Percentiles rank a stretch among this genome's conserved stretches.
phyloP scores from a whole-genome alignment of 1,284 basidiomycete species.

The Melampsora larici-populina region DNA sequence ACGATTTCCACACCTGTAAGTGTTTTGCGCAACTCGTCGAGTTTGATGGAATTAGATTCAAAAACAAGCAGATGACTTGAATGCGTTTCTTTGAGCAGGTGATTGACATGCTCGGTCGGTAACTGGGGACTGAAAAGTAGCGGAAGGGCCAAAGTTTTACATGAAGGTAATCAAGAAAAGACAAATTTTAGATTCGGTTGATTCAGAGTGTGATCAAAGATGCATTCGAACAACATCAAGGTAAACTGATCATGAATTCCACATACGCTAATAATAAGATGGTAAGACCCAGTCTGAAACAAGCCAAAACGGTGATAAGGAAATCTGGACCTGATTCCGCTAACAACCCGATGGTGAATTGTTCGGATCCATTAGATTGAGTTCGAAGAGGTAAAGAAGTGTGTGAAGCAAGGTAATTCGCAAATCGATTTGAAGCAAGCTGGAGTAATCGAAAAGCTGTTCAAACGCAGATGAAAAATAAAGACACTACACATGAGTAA shows the following conservation, averaged over 20 bases:
- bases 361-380: neutral
- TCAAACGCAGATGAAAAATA: neutral
- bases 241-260: neutral
- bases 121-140: neutral
- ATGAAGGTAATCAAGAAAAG: neutral
- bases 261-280: constrained; percentile 8
- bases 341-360: neutral
- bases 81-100: neutral
- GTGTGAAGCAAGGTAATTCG: neutral
- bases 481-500: neutral
- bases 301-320: constrained; percentile 11
- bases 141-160: neutral
- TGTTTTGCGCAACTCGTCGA: neutral
- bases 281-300: neutral
- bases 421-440: neutral
- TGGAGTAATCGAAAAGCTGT: neutral
- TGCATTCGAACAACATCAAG: neutral
- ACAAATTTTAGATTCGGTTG: neutral
- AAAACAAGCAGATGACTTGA: constrained; percentile 2
- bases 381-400: neutral
- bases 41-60: neutral
- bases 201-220: neutral
- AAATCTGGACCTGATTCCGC: constrained; percentile 11
- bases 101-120: neutral
- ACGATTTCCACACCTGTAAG: neutral